Base-by-base conservation (phyloP, 73 alveolate species). In the Stentor coeruleus region DNA sequence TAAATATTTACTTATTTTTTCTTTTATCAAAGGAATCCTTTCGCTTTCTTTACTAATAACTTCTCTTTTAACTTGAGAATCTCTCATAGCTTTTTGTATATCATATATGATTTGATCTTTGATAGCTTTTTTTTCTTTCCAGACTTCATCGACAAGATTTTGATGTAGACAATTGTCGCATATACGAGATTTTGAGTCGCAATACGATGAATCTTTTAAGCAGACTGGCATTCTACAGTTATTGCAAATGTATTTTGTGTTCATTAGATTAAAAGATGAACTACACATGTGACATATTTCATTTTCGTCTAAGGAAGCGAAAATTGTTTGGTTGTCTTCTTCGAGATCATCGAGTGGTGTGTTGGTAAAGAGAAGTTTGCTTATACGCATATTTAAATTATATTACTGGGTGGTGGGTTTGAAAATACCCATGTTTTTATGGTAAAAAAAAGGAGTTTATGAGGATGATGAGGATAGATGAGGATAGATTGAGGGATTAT, bases 211-310 rank as follows among this genome's bases (percentile, higher is more conserved):
- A 20, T 49, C 66, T 49, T 49, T 49, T 49, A 49, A 49, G 20
- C 66, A 49, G 66, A 49, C 66, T 49, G 66, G 66, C 66, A 49
- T 6, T 49, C 66, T 49, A 20, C 66, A 49, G 66, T 11, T 49
- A 11, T 6, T 11, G 20, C 66, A 49, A 49, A 20, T 6, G 20
- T 49, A 49, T 49, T 49, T 49, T 20, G 66, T 49, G 66, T 49
- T 49, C 20, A 49, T 6, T 11, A 49, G 66, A 49, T 6, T 11
- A 49, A 49, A 49, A 20, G 6, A 11, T 11, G 28, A 11, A 20
- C 66, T 49, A 20, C 66, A 49, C 28, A 49, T 49, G 66, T 49
- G 66, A 20, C 66, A 49, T 6, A 49, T 49, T 49, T 49, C 28
- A 49, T 6, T 6, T 6, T 49, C 66, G 6, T 49, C 66, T 6